Evolutionary conservation across 352 stramenopile species (phyloP), one percentile per base, ranked within the genome.

Genomic region (Pythium rhizo-oryzae): DNA sequence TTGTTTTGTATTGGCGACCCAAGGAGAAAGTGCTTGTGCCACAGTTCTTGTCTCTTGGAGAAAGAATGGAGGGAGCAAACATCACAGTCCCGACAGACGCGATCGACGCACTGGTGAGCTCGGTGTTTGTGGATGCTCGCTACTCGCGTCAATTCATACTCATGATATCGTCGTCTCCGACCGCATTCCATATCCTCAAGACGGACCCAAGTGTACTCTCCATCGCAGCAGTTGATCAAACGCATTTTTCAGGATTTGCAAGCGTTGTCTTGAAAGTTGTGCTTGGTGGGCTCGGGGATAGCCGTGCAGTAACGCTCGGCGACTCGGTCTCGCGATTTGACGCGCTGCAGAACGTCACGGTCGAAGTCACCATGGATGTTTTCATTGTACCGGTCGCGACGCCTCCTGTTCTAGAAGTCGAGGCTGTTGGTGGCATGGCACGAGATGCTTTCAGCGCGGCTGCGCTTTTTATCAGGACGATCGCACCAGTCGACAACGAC

Each of bases 211-310:
- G n/a, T 2, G 15, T 46, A 30, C 19, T 69, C 1, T 12, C 16
- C 9, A 19, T 70, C 3, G 18, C 49, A 9, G 30, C 37, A 9
- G 25, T 49, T 8, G 59, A 44, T 9, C 43, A 55, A 1, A 62
- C 62, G 8, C 33, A 71, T 51, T 80, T 74, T 16, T 80, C 70
- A 21, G 74, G 74, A 15, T 67, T 62, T n/a, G 74, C 64, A 15
- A 72, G n/a, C 1, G 12, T 80, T 0, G 54, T 23, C 9, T 39
- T 78, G 5, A 76, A 70, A 67, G 61, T 69, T 23, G 37, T 80
- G 58, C 46, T 78, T 6, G 39, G 65, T n/a, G 74, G 69, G 13
- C 21, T 51, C 6, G 30, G 65, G 28, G 23, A 30, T 23, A 16
- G 23, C 7, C 44, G 37, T 25, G 13, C n/a, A 46, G 19, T 8